Percentiles rank a stretch among this genome's conserved stretches.
Evolutionary conservation across 352 stramenopile species (phyloP).

Genomic region (Phytopythium ostracodes): DNA sequence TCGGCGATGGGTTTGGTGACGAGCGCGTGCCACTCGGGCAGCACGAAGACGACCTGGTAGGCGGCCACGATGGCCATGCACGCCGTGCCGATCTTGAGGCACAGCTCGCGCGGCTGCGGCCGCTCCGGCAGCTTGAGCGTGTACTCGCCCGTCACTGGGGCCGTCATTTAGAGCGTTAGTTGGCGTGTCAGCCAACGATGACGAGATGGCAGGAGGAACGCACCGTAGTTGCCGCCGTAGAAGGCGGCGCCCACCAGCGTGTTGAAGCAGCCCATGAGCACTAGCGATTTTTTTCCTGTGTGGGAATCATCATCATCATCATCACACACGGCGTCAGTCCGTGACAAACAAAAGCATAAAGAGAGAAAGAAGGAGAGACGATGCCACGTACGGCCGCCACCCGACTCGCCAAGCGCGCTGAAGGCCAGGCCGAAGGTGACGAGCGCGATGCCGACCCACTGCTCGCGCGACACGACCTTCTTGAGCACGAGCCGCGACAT

Average conservation of each 20-base stretch:
- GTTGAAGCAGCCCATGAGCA: constrained; percentile 85
- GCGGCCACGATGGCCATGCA: constrained; percentile 73
- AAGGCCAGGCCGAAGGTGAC: constrained; percentile 83
- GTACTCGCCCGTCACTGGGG: constrained; percentile 65
- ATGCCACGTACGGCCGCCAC: constrained; percentile 27
- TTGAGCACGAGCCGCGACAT: constrained; percentile 74
- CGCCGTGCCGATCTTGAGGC: constrained; percentile 68
- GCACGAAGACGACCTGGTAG: constrained; percentile 80
- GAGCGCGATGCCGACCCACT: constrained; percentile 79
- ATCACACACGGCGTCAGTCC: too few relatives aligned
- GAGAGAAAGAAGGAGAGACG: constrained; percentile 1
- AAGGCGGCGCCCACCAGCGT: constrained; percentile 77
- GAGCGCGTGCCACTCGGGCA: constrained; percentile 68
- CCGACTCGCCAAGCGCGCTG: constrained; percentile 69
- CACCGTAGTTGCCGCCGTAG: constrained; percentile 76
- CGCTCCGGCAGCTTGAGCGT: constrained; percentile 75
- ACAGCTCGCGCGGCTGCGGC: constrained; percentile 71
- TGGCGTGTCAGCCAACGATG: too few relatives aligned
- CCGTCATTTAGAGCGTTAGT: not conserved
- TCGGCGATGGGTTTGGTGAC: constrained; percentile 77
- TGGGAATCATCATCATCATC: too few relatives aligned
- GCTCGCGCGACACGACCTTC: constrained; percentile 65
- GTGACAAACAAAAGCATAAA: too few relatives aligned
- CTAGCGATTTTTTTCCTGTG: constrained; percentile 53
- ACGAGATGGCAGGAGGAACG: not conserved